A percentile compares a stretch with the other conserved stretches of the same genome.
Evolutionary conservation across 768 basidiomycete genomes (phyloP).

Genomic region (Astraeus odoratus): DNA sequence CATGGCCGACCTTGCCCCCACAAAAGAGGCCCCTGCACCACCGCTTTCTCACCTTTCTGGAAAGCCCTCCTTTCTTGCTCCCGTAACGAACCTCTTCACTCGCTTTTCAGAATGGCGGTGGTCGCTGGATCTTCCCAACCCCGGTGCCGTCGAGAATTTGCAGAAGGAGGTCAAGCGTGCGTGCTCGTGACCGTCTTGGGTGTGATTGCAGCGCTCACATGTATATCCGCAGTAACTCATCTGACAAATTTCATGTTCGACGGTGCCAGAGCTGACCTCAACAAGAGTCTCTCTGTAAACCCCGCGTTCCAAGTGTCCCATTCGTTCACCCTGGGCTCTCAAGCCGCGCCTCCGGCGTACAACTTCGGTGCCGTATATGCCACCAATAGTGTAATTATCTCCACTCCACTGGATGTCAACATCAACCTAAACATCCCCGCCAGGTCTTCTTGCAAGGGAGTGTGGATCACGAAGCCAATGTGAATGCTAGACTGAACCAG

Average conservation of each 20-base stretch:
- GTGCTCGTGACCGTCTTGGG: slow-evolving; percentile 13
- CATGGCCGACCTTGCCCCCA: slow-evolving; percentile 37
- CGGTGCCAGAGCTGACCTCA: slow-evolving; percentile 92
- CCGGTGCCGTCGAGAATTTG: slow-evolving; percentile 90
- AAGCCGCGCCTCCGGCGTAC: slow-evolving; percentile 79
- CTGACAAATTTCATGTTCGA: slow-evolving; percentile 95
- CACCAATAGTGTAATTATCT: slow-evolving; percentile 56
- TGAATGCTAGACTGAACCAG: slow-evolving; percentile 84
- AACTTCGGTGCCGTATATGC: slow-evolving; percentile 94
- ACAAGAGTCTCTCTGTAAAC: slow-evolving; percentile 85
- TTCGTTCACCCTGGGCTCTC: slow-evolving; percentile 86
- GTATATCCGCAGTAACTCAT: slow-evolving; percentile 67
- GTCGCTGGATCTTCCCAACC: slow-evolving; percentile 76
- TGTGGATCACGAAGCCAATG: slow-evolving; percentile 88
- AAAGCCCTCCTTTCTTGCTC: slow-evolving; percentile 37
- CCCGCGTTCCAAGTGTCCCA: slow-evolving; percentile 99
- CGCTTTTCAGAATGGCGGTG: slow-evolving; percentile 79
- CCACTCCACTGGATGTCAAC: slow-evolving; percentile 14
- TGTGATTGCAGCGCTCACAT: neutral
- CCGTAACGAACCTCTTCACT: slow-evolving; percentile 60
- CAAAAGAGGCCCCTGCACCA: slow-evolving; percentile 36
- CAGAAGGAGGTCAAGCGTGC: slow-evolving; percentile 89
- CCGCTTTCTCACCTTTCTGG: slow-evolving; percentile 30
- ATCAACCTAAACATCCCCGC: slow-evolving; percentile 9
- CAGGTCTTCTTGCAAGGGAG: slow-evolving; percentile 91